phyloP scores from a whole-genome alignment of 2,329 filamentous ascomycete species.

The Fusarium praegraminearum region DNA sequence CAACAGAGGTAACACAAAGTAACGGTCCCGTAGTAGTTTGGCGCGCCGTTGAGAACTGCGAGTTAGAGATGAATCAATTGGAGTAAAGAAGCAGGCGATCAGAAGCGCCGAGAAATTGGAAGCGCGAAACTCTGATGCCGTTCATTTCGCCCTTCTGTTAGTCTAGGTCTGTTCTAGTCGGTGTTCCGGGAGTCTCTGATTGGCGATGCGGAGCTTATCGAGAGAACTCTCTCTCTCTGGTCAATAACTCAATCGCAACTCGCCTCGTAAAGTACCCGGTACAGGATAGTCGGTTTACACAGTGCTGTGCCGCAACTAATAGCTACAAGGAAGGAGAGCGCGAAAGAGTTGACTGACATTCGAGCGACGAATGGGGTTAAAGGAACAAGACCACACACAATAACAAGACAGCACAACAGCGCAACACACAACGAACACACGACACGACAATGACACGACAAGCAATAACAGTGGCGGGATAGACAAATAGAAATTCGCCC shows the following conservation, averaged over 20 bases:
- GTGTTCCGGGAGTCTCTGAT: constrained; percentile 19
- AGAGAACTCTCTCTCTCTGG: constrained; percentile 8
- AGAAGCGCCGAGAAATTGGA: constrained; percentile 31
- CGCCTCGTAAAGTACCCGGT: constrained; percentile 32
- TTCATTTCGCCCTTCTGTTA: constrained; percentile 12
- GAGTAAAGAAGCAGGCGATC: constrained; percentile 13
- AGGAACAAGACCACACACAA: constrained; percentile 40
- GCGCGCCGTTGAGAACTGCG: constrained; percentile 38
- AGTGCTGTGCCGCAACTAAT: constrained; percentile 45
- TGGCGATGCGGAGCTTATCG: constrained; percentile 16
- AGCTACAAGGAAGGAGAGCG: constrained; percentile 40
- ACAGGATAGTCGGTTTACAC: constrained; percentile 31
- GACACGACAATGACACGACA: constrained; percentile 44
- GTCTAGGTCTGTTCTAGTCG: constrained; percentile 28
- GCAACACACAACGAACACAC: constrained; percentile 44
- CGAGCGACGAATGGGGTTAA: constrained; percentile 33
- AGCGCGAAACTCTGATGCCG: constrained; percentile 43
- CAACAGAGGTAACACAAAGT: constrained; percentile 34
- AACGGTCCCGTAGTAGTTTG: constrained; percentile 36
- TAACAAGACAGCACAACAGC: constrained; percentile 42
- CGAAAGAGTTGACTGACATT: constrained; percentile 24
- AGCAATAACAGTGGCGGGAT: constrained; percentile 36
- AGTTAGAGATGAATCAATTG: constrained; percentile 19
- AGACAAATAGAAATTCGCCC: constrained; percentile 23
- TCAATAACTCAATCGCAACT: constrained; percentile 22